Evolutionary conservation across 2,329 filamentous ascomycete genomes (phyloP), one percentile per base, ranked within the genome.

Genomic region (Diaporthe helianthi): DNA sequence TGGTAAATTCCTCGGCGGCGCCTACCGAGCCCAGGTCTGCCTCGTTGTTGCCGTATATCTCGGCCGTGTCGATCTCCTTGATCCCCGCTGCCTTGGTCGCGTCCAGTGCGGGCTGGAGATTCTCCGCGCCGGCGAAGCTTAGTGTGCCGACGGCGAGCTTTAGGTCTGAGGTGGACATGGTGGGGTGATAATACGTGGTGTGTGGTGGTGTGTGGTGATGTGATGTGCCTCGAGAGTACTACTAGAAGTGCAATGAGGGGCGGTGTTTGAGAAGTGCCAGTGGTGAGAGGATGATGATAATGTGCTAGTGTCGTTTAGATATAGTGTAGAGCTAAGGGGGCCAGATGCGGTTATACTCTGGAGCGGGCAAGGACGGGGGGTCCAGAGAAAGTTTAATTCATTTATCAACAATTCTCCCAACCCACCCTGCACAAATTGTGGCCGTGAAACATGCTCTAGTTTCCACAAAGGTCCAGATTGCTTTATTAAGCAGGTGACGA

Each of bases 1-100:
- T 49, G 36, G 19, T 36, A 64, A 71, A 71, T 36, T 31, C 38
- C 2, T 51, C 58, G 12, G 70, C 68, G 3, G 69, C 67, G 22
- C 51, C 31, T 2, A 63, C 52, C 12, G 26, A 17, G 33, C 68
- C 70, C n/a, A 71, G 68, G 33, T 65, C 58, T 29, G 52, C 22
- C 64, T 71, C 70, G 68, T 55, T 71, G 58, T 54, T 36, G 46
- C 47, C 53, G 68, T 71, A 71, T n/a, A 61, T 19, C 58, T 71
- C 68, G 51, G 70, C 70, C 15, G 68, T 71, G 70, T 71, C 70
- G 68, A 71, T 53, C 41, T 63, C 65, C 22, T 22, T 44, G 63
- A 69, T 68, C 51, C 70, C 70, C 12, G 29, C 47, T 15, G 65
- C 49, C n/a, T 54, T 61, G 64, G 31, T 19, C 7, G 55, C 38